These are phyloP conservation scores for Phyllostachys edulis DNA, from an alignment of 176 grass and related monocot species.

Conservation along the genomic window DNA sequence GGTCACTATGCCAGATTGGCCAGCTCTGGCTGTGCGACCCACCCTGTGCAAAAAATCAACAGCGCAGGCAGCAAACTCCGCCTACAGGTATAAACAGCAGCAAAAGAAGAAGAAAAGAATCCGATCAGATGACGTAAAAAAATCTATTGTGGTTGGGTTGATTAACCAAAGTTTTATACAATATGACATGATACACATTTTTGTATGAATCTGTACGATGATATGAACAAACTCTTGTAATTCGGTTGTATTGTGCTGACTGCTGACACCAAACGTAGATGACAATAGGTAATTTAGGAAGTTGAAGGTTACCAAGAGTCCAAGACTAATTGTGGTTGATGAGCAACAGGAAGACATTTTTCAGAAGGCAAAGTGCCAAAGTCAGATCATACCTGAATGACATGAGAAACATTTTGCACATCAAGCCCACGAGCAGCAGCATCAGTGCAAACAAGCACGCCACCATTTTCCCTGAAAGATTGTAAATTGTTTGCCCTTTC, in stretches of 20 bases:
- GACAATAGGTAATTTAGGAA: neutral
- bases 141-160: neutral
- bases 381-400: constrained; percentile 71
- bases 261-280: neutral
- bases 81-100: constrained; percentile 40
- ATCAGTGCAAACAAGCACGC: constrained; percentile 95
- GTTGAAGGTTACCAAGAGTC: neutral
- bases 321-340: neutral
- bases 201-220: neutral
- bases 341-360: neutral
- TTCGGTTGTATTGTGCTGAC: neutral
- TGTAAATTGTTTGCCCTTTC: constrained; percentile 68
- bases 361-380: neutral
- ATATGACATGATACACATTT: neutral
- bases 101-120: neutral
- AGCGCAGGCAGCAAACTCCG: constrained; percentile 90
- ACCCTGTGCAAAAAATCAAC: constrained; percentile 99
- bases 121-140: neutral
- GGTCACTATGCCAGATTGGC: constrained; percentile 79
- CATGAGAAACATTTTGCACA: constrained; percentile 81
- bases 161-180: neutral
- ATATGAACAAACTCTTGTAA: neutral
- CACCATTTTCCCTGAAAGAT: constrained; percentile 65
- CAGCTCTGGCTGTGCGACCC: constrained; percentile 86
- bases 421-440: constrained; percentile 92